phyloP scores from a whole-genome alignment of 768 basidiomycete genomes.

The Suillus subluteus region DNA sequence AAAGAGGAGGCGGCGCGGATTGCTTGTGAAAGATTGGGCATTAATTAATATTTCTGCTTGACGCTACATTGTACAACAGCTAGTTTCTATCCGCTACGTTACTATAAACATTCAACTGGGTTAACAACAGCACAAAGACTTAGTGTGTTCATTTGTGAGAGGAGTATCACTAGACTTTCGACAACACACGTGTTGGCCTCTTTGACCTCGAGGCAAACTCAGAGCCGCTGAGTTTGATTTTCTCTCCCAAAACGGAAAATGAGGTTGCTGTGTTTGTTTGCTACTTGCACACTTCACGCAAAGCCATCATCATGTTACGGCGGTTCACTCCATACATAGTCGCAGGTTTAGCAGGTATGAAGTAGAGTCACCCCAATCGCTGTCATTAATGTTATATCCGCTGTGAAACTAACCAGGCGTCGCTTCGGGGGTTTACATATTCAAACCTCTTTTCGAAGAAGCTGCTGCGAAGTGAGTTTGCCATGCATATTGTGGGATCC shows the following conservation, averaged over 20 bases:
- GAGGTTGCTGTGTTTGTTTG: not conserved
- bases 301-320: conserved; percentile 36
- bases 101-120: not conserved
- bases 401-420: conserved; percentile 45
- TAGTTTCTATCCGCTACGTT: not conserved
- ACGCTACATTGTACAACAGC: conserved; percentile 11
- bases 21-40: conserved; percentile 41
- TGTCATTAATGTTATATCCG: conserved; percentile 3
- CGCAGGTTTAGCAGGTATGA: conserved; percentile 59
- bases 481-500: not conserved
- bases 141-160: not conserved
- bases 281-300: not conserved
- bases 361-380: conserved; percentile 9
- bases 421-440: conserved; percentile 67
- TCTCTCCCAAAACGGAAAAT: not conserved
- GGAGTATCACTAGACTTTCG: not conserved
- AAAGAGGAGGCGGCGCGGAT: conserved; percentile 51
- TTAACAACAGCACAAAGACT: not conserved
- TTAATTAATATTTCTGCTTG: conserved; percentile 16
- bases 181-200: not conserved
- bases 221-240: conserved; percentile 10
- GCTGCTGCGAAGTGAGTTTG: conserved; percentile 20
- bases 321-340: conserved; percentile 54
- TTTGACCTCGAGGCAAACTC: conserved; percentile 1
- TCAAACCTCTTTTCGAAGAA: conserved; percentile 50